Conservation (phyloP, 306 rosid genomes). For the Castanea mollissima region DNA sequence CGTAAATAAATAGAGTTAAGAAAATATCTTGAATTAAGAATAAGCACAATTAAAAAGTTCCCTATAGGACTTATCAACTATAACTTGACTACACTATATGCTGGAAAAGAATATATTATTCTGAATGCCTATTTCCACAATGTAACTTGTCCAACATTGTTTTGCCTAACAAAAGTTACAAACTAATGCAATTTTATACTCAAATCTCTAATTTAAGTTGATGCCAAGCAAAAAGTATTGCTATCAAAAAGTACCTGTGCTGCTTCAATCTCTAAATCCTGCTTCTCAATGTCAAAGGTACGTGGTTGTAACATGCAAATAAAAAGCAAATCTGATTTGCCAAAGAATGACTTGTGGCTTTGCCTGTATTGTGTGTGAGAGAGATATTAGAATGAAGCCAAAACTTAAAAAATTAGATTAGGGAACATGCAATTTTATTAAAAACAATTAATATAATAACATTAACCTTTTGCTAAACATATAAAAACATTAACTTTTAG, state of each 20-base stretch:
- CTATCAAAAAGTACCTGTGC: constrained; percentile 52
- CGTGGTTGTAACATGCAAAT: constrained; percentile 67
- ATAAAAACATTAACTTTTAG: neutral
- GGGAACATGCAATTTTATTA: neutral
- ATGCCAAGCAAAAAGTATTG: neutral
- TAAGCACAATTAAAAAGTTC: neutral
- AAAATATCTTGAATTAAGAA: neutral
- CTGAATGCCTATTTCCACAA: neutral
- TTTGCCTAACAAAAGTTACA: neutral
- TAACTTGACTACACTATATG: neutral
- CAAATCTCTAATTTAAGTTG: neutral
- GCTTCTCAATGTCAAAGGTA: constrained; percentile 59
- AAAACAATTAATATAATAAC: neutral
- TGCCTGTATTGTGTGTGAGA: constrained; percentile 46
- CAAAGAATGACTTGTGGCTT: constrained; percentile 61
- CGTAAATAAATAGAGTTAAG: neutral
- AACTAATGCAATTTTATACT: neutral
- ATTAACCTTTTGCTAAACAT: too few relatives aligned
- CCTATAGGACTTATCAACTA: neutral
- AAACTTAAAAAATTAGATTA: neutral
- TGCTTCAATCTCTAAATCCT: constrained; percentile 63
- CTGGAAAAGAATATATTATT: too few relatives aligned
- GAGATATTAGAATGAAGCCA: neutral
- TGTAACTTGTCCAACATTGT: neutral
- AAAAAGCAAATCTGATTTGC: constrained; percentile 71